Base-by-base conservation (phyloP, 1,139 yeast species). In the Saccharomyces hybrid region DNA sequence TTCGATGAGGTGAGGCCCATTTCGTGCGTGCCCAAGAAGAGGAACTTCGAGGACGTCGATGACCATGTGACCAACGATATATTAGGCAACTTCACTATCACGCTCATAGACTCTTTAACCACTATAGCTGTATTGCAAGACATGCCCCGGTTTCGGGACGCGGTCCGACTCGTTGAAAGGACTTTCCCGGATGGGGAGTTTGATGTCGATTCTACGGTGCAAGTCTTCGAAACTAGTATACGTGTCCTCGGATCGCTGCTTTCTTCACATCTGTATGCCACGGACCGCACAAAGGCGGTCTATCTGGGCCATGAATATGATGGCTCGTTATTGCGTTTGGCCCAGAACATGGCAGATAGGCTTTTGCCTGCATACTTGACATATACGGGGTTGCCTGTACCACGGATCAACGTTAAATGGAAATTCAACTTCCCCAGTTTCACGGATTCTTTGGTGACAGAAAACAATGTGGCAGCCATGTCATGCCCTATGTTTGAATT, bases 401-500 rank as follows among this genome's bases (percentile, higher is more conserved):
- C 96, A 0, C 72, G 96, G 58, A 78, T 88, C 6, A 86, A 88
- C 64, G 69, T 89, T 46, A 72, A 71, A 14, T 63, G 71, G 12
- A 38, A 9, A 5, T 21, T 42, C 11, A 28, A 28, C 14, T 7
- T 16, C 19, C 19, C 31, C 14, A 29, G 21, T 14, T n/a, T 24
- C n/a, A 9, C 48, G 11, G 29, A 46, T n/a, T 46, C 19, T 11
- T 24, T 72, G 5, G 61, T 72, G 55, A 64, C 73, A 21, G 95
- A 88, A 58, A 90, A 91, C 8, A 89, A 96, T 66, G 79, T 90
- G 0, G 86, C 96, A 0, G 97, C 96, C 0, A 93, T 90, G 6
- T 85, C 90, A 0, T 83, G 93, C 0, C 88, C 96, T 3, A 78
- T 88, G 55, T 73, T 90, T 50, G 97, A 90, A 68, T 82, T 90